Evolutionary conservation across 2,329 filamentous ascomycete species (phyloP).

Genomic region (Sporothrix pseudoabietina): DNA sequence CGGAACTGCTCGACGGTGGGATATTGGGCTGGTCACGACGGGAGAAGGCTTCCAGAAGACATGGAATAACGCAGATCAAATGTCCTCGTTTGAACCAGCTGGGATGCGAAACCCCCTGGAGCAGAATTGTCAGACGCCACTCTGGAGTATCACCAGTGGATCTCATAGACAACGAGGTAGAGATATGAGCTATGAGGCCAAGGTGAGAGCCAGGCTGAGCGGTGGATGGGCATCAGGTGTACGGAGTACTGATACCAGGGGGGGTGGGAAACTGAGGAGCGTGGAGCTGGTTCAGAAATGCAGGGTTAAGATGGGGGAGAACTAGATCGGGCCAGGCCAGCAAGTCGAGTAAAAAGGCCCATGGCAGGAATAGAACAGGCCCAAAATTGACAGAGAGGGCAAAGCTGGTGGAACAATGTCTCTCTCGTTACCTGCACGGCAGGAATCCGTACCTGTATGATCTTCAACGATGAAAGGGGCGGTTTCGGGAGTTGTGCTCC

Average conservation of each 20-base stretch:
- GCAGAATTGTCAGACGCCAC: conserved; percentile 32
- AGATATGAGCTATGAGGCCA: neutral
- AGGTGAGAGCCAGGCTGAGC: neutral
- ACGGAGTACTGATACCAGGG: neutral
- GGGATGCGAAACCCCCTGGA: conserved; percentile 33
- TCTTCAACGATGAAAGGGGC: conserved; percentile 31
- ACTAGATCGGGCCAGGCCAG: neutral
- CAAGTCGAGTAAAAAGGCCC: neutral
- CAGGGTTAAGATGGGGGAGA: neutral
- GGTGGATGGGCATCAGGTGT: neutral
- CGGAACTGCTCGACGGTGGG: neutral
- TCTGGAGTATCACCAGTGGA: conserved; percentile 1
- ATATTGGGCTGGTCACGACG: conserved; percentile 18
- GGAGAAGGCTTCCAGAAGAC: conserved; percentile 34
- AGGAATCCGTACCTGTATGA: conserved; percentile 34
- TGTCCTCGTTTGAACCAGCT: conserved; percentile 8
- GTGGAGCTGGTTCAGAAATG: neutral
- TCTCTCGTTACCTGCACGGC: conserved; percentile 10
- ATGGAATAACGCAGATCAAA: conserved; percentile 29
- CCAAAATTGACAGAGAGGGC: neutral
- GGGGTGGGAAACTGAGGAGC: neutral
- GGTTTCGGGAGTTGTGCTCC: conserved; percentile 26
- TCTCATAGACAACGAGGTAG: neutral
- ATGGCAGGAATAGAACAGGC: neutral
- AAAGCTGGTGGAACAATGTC: neutral